Evolutionary conservation across 345 rosid genomes (phyloP).

Genomic region (Physaria fendleri): DNA sequence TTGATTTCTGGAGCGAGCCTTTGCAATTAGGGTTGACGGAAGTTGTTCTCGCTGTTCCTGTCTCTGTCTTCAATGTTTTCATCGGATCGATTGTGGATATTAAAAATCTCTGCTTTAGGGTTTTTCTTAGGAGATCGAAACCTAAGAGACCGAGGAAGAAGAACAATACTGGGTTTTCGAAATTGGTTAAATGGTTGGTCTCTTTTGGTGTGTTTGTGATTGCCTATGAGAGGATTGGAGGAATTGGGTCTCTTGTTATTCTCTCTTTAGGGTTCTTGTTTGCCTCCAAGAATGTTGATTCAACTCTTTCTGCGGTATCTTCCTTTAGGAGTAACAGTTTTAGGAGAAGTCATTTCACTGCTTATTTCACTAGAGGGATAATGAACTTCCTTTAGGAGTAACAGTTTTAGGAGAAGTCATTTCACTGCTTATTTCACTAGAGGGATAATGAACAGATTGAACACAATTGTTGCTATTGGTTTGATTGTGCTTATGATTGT

Average conservation of each 20-base stretch:
- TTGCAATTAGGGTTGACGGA: slow-evolving; percentile 81
- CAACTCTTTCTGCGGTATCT: slow-evolving; percentile 63
- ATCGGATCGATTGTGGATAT: slow-evolving; percentile 73
- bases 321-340: slow-evolving; percentile 61
- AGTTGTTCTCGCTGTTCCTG: slow-evolving; percentile 79
- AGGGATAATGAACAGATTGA: slow-evolving; percentile 62
- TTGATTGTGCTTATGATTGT: slow-evolving; percentile 76
- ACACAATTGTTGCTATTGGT: slow-evolving; percentile 78
- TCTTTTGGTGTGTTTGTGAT: slow-evolving; percentile 75
- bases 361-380: slow-evolving; percentile 74
- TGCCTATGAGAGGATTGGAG: slow-evolving; percentile 71
- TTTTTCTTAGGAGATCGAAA: slow-evolving; percentile 51
- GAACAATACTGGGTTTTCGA: slow-evolving; percentile 61
- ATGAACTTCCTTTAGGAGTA: slow-evolving; percentile 60
- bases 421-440: slow-evolving; percentile 70
- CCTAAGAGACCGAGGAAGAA: slow-evolving; percentile 27
- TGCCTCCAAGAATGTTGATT: slow-evolving; percentile 53
- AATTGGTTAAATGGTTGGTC: slow-evolving; percentile 61
- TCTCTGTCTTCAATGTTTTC: slow-evolving; percentile 59
- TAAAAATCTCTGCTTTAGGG: slow-evolving; percentile 50
- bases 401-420: slow-evolving; percentile 50
- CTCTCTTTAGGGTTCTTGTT: slow-evolving; percentile 61
- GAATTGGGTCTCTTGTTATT: slow-evolving; percentile 55
- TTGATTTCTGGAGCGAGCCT: slow-evolving; percentile 81
- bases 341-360: slow-evolving; percentile 44